Evolutionary conservation across 2,329 filamentous ascomycete genomes (phyloP).

Genomic region (Nothophoma quercina): DNA sequence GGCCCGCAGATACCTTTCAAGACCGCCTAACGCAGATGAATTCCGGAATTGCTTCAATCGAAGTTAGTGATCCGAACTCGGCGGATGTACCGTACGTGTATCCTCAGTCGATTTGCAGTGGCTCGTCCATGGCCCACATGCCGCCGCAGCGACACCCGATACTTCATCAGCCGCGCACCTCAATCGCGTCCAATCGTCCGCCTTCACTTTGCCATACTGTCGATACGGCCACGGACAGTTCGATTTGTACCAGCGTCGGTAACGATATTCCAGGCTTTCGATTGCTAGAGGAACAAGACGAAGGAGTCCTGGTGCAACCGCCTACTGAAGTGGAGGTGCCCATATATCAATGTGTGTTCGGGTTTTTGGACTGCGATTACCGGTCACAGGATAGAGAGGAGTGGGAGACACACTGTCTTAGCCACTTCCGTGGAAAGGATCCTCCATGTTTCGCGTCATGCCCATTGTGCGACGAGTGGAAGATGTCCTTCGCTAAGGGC

Average conservation of each 20-base stretch:
- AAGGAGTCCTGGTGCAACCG: slow-evolving; percentile 38
- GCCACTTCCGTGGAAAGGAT: slow-evolving; percentile 44
- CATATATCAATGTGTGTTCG: slow-evolving; percentile 43
- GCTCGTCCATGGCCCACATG: slow-evolving; percentile 43
- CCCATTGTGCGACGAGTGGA: slow-evolving; percentile 45
- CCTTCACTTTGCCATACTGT: slow-evolving; percentile 35
- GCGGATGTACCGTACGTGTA: neutral
- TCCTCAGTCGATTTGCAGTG: slow-evolving; percentile 24
- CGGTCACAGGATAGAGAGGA: slow-evolving; percentile 28
- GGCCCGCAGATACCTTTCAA: neutral
- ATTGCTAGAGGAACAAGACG: slow-evolving; percentile 37
- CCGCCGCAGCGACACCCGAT: too few species aligned
- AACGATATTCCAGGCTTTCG: slow-evolving; percentile 30
- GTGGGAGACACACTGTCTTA: slow-evolving; percentile 42
- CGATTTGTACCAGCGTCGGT: slow-evolving; percentile 36
- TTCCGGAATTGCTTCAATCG: too few species aligned
- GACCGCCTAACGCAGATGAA: neutral
- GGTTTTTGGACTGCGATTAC: slow-evolving; percentile 44
- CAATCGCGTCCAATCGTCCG: slow-evolving; percentile 20
- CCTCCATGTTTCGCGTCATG: slow-evolving; percentile 41
- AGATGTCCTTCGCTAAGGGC: slow-evolving; percentile 20
- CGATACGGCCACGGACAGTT: slow-evolving; percentile 37
- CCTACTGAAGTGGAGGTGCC: slow-evolving; percentile 15
- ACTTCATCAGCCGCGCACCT: slow-evolving; percentile 36
- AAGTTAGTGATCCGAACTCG: neutral